Conservation (phyloP, 768 basidiomycete genomes). For the Rhodotorula diobovata region DNA sequence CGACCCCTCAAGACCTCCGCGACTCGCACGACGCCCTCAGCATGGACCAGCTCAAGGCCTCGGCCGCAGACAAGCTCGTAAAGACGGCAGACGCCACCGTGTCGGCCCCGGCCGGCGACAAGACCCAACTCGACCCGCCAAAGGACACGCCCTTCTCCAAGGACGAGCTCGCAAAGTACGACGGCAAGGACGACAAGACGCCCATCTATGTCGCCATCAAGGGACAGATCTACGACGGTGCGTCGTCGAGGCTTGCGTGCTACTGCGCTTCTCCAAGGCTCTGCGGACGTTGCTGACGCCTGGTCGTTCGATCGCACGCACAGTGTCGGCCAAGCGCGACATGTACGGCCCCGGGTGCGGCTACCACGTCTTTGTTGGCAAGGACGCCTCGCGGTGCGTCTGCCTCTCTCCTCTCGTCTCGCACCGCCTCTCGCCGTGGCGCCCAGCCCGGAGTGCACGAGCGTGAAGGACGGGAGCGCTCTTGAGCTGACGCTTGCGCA, state of each 20-base stretch:
- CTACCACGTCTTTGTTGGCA: constrained; percentile 74
- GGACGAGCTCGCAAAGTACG: constrained; percentile 62
- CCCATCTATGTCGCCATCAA: constrained; percentile 93
- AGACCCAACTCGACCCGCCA: constrained; percentile 49
- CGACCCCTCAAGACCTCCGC: constrained; percentile 9
- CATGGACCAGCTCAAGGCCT: neutral
- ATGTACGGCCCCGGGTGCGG: constrained; percentile 75
- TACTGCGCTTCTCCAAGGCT: too few relatives aligned
- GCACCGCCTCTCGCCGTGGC: neutral
- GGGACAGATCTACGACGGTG: constrained; percentile 53
- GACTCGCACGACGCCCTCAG: neutral
- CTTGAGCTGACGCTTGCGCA: neutral
- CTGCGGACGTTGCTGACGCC: neutral
- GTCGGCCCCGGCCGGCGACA: neutral
- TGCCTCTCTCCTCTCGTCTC: neutral
- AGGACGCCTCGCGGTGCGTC: constrained; percentile 65
- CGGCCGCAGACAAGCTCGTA: constrained; percentile 8
- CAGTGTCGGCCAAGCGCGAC: constrained; percentile 71
- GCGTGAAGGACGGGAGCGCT: neutral
- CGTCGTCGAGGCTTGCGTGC: too few relatives aligned
- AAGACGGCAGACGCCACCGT: constrained; percentile 23
- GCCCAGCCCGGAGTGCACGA: neutral
- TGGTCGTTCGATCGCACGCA: neutral
- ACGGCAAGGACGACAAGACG: constrained; percentile 62
- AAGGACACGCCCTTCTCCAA: constrained; percentile 73